Conservation (phyloP, 805 yeast species). For the Helenozyma rhizophorensis region DNA sequence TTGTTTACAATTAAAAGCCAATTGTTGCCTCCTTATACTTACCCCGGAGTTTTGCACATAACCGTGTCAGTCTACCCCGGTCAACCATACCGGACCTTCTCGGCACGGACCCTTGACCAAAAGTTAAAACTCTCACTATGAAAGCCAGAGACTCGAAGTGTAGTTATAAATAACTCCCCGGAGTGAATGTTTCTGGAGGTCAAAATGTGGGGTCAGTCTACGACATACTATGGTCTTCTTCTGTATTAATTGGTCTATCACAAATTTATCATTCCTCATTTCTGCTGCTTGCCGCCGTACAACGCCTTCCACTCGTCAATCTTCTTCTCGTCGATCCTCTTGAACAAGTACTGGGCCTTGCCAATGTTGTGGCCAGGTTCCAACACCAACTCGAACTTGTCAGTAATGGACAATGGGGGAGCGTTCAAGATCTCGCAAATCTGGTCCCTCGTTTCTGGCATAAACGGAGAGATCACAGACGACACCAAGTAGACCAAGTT, state of each 20-base stretch:
- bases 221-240: too few species aligned
- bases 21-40: background rate
- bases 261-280: conserved; percentile 3
- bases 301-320: conserved; percentile 79
- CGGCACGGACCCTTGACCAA: too few species aligned
- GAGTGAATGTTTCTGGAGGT: too few species aligned
- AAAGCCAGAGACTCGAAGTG: too few species aligned
- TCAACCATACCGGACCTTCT: too few species aligned
- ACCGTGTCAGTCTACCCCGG: too few species aligned
- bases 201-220: too few species aligned
- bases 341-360: conserved; percentile 86
- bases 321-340: conserved; percentile 86
- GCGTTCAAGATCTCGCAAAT: conserved; percentile 80
- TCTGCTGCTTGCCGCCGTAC: conserved; percentile 74
- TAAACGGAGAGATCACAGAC: conserved; percentile 78
- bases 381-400: conserved; percentile 64
- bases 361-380: conserved; percentile 82
- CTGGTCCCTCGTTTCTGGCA: conserved; percentile 75
- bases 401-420: conserved; percentile 74
- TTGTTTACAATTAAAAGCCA: background rate
- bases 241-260: conserved; percentile 17
- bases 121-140: too few species aligned
- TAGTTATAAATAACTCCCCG: too few species aligned
- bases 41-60: conserved; percentile 9
- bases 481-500: conserved; percentile 85